Base-by-base conservation (phyloP, 2,329 filamentous ascomycete species). In the Hypoxylon sp. region DNA sequence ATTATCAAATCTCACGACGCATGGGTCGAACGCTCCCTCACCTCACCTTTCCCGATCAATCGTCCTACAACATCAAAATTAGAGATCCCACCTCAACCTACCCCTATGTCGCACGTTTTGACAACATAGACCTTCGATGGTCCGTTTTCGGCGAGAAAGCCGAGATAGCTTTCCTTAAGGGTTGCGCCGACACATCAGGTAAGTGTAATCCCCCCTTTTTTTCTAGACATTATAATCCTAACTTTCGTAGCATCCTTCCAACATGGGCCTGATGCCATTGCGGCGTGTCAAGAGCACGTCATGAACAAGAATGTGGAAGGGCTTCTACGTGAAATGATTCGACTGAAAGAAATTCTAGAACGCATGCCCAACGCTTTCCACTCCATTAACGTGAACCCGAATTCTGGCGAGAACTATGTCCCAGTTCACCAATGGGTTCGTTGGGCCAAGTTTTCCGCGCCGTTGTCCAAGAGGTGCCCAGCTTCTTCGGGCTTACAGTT, bases 121-220 rank as follows among this genome's bases (percentile, higher is more conserved):
- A 86, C 52, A 87, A 87, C 55, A 86, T 81, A 14, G 85, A 86
- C 46, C 77, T 86, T 14, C 77, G 85, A 41, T 87, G 85, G 85
- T 82, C 84, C 1, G 82, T 86, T 76, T 87, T 87, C 56, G 83
- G 84, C 11, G 84, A 86, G 68, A 78, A 80, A 19, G 81, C 84
- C 0, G 84, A 87, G 71, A 81, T 85, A 9, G 82, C 84, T 2
- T 86, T 87, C 58, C 77, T 86, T 3, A 85, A 85, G 55, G 83
- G 83, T 2, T 83, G 81, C 34, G 82, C 83, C 0, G 83, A 84
- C 17, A 85, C 83, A 3, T 80, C 80, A 46, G 80, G 80, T 80
- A 67, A 52, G 72, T 60, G 14, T 25, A 9, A 1, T 28, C 32
- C 5, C 28, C 11, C 19, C n/a, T n/a, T 30, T 4, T 45, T 11